Percentiles rank a stretch among this genome's conserved stretches.
phyloP scores from a whole-genome alignment of 2,329 filamentous ascomycete species.

The Bimuria novae-zelandiae region DNA sequence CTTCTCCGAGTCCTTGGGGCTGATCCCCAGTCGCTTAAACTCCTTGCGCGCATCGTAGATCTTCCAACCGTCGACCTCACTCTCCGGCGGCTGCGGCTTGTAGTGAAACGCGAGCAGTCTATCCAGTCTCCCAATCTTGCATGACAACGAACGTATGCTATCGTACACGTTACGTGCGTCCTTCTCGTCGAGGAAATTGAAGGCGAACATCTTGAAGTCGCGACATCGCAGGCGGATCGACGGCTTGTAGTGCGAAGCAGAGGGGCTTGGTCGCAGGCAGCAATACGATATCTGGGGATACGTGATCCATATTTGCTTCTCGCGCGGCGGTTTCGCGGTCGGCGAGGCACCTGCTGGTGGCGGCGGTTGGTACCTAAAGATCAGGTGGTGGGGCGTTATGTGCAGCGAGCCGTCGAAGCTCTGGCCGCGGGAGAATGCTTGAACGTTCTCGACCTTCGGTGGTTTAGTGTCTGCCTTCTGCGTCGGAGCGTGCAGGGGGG shows the following conservation, averaged over 20 bases:
- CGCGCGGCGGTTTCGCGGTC: slow-evolving; percentile 50
- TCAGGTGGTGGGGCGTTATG: slow-evolving; percentile 66
- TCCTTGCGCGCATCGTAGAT: slow-evolving; percentile 85
- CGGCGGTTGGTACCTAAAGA: slow-evolving; percentile 63
- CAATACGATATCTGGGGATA: slow-evolving; percentile 90
- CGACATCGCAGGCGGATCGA: slow-evolving; percentile 87
- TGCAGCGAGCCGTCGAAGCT: slow-evolving; percentile 64
- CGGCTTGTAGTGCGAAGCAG: slow-evolving; percentile 70
- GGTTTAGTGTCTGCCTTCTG: slow-evolving; percentile 14
- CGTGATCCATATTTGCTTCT: slow-evolving; percentile 86
- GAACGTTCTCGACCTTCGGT: slow-evolving; percentile 63
- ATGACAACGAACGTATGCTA: slow-evolving; percentile 79
- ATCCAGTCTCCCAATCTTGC: slow-evolving; percentile 80
- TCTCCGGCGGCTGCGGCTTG: slow-evolving; percentile 73
- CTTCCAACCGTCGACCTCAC: slow-evolving; percentile 76
- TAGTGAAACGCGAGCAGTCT: slow-evolving; percentile 92
- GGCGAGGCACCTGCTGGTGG: slow-evolving; percentile 38
- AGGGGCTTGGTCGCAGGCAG: slow-evolving; percentile 73
- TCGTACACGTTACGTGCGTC: slow-evolving; percentile 85
- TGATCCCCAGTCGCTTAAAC: slow-evolving; percentile 85
- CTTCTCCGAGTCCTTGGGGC: slow-evolving; percentile 73
- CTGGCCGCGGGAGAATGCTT: slow-evolving; percentile 61
- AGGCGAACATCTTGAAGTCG: slow-evolving; percentile 91
- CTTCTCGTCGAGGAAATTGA: slow-evolving; percentile 78
- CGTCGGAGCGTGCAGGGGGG: slow-evolving; percentile 8